Evolutionary conservation across 768 basidiomycete genomes (phyloP).

Genomic region (Amanita pallidorosea): DNA sequence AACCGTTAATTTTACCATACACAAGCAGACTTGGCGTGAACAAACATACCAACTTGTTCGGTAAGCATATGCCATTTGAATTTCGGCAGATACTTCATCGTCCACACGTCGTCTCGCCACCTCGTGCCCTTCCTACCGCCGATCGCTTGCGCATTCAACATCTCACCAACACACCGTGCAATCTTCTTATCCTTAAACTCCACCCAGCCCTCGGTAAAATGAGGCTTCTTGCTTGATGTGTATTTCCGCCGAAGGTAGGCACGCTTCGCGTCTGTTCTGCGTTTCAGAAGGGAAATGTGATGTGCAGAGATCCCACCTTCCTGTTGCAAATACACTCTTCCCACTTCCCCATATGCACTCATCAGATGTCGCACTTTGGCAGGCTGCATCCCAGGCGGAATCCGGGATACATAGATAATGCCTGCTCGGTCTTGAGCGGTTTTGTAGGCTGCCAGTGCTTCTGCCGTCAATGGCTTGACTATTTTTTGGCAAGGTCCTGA

Average conservation of each 20-base stretch:
- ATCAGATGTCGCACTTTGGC: constrained; percentile 92
- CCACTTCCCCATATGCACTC: constrained; percentile 82
- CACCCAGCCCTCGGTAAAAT: constrained; percentile 96
- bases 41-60: constrained; percentile 86
- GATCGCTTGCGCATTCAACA: constrained; percentile 94
- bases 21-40: not conserved
- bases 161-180: constrained; percentile 81
- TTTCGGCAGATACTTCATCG: constrained; percentile 95
- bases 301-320: constrained; percentile 49
- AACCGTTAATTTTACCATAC: not conserved
- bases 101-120: constrained; percentile 98
- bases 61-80: constrained; percentile 99
- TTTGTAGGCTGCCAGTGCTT: constrained; percentile 68
- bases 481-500: constrained; percentile 44
- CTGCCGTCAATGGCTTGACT: constrained; percentile 64
- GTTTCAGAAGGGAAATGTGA: not conserved
- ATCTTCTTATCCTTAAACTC: constrained; percentile 94
- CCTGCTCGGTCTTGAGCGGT: constrained; percentile 69
- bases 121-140: constrained; percentile 86
- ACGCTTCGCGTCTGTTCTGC: constrained; percentile 64
- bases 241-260: constrained; percentile 76
- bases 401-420: constrained; percentile 88
- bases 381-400: constrained; percentile 97
- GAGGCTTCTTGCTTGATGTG: constrained; percentile 74
- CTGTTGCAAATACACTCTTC: constrained; percentile 85